Percentiles rank a stretch among this genome's conserved stretches.
phyloP scores from a whole-genome alignment of 139 green algal species.

The Chlamydomonas sphaeroides region DNA sequence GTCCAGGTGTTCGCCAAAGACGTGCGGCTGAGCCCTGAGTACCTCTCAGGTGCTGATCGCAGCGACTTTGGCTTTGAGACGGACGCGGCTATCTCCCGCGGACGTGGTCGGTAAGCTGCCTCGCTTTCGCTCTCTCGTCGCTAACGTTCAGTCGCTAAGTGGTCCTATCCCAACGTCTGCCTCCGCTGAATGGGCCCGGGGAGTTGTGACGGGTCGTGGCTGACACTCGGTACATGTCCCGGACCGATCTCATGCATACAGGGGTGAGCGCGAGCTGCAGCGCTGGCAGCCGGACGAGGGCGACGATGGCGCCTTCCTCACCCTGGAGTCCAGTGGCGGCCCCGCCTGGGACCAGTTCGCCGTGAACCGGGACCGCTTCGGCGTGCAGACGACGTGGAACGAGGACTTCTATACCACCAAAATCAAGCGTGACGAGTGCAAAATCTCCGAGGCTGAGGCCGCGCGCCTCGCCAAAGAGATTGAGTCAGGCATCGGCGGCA shows the following conservation, averaged over 20 bases:
- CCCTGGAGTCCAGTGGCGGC: constrained; percentile 47
- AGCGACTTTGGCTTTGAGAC: constrained; percentile 74
- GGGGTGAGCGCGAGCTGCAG: constrained; percentile 74
- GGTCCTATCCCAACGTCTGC: too few species aligned
- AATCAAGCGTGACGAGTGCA: constrained; percentile 59
- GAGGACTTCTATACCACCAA: constrained; percentile 70
- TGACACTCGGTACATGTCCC: too few species aligned
- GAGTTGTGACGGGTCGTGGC: too few species aligned
- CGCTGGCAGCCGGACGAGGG: constrained; percentile 74
- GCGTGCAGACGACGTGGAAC: constrained; percentile 80
- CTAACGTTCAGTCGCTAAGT: too few species aligned
- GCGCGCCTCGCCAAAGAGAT: constrained; percentile 86
- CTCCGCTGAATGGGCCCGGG: too few species aligned
- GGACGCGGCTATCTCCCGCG: constrained; percentile 78
- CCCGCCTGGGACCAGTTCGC: constrained; percentile 92
- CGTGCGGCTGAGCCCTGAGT: constrained; percentile 68
- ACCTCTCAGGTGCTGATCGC: constrained; percentile 60
- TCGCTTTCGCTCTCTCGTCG: too few species aligned
- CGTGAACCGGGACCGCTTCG: constrained; percentile 86
- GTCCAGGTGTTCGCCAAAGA: constrained; percentile 71
- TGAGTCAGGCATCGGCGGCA: constrained; percentile 47
- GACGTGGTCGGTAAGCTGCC: constrained; percentile 63
- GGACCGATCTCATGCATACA: too few species aligned
- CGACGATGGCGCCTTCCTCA: constrained; percentile 35
- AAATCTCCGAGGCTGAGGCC: constrained; percentile 79